These are phyloP conservation scores for Thelonectria discophora DNA, from an alignment of 2,329 filamentous ascomycete species.

Conservation along the genomic window DNA sequence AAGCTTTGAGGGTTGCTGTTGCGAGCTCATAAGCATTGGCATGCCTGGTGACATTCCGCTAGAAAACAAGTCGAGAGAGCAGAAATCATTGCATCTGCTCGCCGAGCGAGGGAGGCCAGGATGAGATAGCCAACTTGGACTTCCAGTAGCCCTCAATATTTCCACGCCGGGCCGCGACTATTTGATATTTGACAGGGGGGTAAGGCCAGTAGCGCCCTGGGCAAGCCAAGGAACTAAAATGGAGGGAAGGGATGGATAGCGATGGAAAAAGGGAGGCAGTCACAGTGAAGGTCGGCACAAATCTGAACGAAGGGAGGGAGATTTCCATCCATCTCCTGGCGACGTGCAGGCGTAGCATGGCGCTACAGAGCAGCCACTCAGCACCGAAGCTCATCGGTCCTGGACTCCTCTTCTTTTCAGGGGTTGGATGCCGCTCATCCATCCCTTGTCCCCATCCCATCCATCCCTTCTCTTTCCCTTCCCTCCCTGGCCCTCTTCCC, in stretches of 20 bases:
- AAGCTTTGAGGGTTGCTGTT: no score
- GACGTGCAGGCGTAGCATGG: background rate
- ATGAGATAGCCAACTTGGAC: no score
- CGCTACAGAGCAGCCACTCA: background rate
- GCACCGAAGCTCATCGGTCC: background rate
- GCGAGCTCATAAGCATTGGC: no score
- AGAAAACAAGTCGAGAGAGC: background rate
- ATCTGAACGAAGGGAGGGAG: background rate
- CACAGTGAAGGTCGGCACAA: no score
- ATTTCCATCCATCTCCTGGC: background rate
- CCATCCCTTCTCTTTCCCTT: background rate
- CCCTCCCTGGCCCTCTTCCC: background rate
- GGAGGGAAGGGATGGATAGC: background rate
- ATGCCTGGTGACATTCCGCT: background rate
- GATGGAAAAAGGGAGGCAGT: background rate
- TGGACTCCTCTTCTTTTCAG: background rate
- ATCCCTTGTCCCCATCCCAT: no score
- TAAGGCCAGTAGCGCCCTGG: background rate
- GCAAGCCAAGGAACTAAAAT: conserved; percentile 5
- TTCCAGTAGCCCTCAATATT: background rate
- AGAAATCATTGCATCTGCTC: no score
- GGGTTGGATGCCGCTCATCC: background rate
- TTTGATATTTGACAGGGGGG: conserved; percentile 1
- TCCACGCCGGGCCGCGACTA: conserved; percentile 1
- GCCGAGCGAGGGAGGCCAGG: no score